Evolutionary conservation across 2,329 filamentous ascomycete genomes (phyloP).

Genomic region (Pochonia chlamydosporia): DNA sequence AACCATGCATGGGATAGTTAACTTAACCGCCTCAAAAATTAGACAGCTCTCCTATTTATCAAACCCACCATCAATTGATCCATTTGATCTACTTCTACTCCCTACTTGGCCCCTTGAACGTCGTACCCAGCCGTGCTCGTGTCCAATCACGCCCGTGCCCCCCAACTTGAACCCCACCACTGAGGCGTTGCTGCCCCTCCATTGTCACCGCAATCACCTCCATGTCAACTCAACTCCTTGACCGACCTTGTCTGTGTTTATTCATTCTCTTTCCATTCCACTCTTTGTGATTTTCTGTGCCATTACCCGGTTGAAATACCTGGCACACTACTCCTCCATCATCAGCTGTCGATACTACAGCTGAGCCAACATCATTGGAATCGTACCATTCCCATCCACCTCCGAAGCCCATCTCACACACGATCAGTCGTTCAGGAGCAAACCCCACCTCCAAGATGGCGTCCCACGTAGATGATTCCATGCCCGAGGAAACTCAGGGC

Average conservation of each 20-base stretch:
- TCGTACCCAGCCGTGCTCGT: neutral
- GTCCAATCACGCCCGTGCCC: conserved; percentile 7
- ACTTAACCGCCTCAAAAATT: no score
- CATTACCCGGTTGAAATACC: no score
- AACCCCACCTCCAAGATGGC: conserved; percentile 43
- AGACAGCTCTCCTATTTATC: no score
- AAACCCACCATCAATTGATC: no score
- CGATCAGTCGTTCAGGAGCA: neutral
- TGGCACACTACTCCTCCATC: no score
- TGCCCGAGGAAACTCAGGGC: conserved; percentile 83
- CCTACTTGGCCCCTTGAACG: no score
- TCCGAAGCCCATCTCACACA: no score
- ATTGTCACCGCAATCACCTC: conserved; percentile 25
- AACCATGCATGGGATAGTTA: no score
- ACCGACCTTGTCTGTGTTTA: conserved; percentile 8
- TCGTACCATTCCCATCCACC: neutral
- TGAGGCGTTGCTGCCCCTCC: conserved; percentile 19
- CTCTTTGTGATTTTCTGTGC: neutral
- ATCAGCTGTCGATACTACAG: neutral
- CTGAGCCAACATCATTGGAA: neutral
- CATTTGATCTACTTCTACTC: no score
- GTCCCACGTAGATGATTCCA: conserved; percentile 70
- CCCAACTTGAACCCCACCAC: conserved; percentile 8
- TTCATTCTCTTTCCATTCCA: neutral
- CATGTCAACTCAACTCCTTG: conserved; percentile 2